Evolutionary conservation across 2,329 filamentous ascomycete genomes (phyloP).

Genomic region (Massarina eburnea): DNA sequence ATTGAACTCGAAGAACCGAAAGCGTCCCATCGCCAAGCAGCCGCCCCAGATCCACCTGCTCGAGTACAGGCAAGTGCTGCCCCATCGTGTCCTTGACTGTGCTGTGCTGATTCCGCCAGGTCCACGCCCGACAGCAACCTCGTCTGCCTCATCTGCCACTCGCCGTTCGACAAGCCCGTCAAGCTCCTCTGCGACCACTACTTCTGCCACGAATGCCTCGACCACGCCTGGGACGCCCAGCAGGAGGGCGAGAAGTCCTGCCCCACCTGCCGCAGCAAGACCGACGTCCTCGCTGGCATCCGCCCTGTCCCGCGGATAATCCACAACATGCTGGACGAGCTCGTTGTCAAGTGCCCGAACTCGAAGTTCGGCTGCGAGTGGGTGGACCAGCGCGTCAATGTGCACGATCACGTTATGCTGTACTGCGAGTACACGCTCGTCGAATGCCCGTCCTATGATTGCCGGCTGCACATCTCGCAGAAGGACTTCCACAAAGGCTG

Average conservation of each 20-base stretch:
- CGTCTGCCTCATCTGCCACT: slow-evolving; percentile 66
- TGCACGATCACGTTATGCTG: slow-evolving; percentile 61
- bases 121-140: slow-evolving; percentile 58
- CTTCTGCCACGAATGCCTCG: slow-evolving; percentile 63
- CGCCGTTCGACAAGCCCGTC: slow-evolving; percentile 61
- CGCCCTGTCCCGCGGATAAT: slow-evolving; percentile 56
- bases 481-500: slow-evolving; percentile 58
- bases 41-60: slow-evolving; percentile 58
- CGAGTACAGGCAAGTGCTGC: slow-evolving; percentile 61
- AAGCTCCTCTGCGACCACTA: slow-evolving; percentile 63
- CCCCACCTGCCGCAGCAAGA: slow-evolving; percentile 58
- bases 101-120: not conserved
- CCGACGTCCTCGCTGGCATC: slow-evolving; percentile 31
- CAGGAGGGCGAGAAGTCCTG: slow-evolving; percentile 46
- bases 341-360: slow-evolving; percentile 62
- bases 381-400: slow-evolving; percentile 56
- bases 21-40: slow-evolving; percentile 34
- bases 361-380: slow-evolving; percentile 56
- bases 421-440: slow-evolving; percentile 61
- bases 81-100: slow-evolving; percentile 32
- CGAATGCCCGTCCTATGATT: slow-evolving; percentile 54
- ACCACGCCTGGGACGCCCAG: slow-evolving; percentile 40
- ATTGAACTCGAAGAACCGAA: slow-evolving; percentile 39
- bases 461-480: slow-evolving; percentile 55
- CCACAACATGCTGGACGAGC: slow-evolving; percentile 63